Conservation (phyloP, 2,329 filamentous ascomycete genomes). For the Fusarium sp. region DNA sequence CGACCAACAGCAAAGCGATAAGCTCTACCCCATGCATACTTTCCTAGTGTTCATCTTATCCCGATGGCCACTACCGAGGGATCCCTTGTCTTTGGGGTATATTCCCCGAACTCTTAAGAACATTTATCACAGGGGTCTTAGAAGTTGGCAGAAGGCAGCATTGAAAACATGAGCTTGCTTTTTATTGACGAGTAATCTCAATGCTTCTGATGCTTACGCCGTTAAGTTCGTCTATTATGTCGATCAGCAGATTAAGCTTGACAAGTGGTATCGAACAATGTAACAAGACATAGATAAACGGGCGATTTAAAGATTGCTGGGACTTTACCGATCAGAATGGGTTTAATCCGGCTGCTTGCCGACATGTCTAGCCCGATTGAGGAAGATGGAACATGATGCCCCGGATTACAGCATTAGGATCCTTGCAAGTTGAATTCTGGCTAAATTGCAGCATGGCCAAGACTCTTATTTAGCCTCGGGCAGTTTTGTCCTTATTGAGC, state of each 20-base stretch:
- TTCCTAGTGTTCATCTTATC: neutral
- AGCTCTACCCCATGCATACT: neutral
- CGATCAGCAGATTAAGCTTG: constrained; percentile 2
- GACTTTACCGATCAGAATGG: neutral
- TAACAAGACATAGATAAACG: neutral
- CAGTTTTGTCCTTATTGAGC: neutral
- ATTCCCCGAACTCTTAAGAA: neutral
- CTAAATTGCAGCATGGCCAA: constrained; percentile 1
- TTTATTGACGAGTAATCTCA: neutral
- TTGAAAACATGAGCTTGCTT: neutral
- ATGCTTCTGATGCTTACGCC: neutral
- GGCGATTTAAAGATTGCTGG: neutral
- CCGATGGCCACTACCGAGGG: neutral
- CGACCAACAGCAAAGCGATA: neutral
- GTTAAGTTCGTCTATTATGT: neutral
- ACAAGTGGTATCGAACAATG: neutral
- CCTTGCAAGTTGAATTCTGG: neutral
- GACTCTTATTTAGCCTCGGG: neutral
- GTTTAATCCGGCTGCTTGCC: neutral
- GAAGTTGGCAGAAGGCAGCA: neutral
- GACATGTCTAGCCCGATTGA: neutral
- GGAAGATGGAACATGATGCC: constrained; percentile 5
- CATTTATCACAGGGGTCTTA: neutral
- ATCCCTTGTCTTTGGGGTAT: neutral
- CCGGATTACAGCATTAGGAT: neutral